Conservation (phyloP, 768 basidiomycete species). For the Flagelloscypha sp. region DNA sequence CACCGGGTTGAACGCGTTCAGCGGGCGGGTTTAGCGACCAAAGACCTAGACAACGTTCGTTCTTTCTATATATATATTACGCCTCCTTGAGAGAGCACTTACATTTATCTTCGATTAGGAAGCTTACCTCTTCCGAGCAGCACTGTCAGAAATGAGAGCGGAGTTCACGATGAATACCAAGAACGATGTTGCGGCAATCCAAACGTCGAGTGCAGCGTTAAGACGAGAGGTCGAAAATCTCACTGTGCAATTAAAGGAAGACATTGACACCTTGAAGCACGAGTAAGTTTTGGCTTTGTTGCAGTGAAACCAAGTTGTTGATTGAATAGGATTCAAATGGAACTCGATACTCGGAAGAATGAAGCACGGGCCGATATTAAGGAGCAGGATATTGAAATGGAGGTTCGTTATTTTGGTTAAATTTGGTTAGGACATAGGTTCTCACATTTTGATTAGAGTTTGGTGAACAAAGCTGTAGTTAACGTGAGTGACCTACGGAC, state of each 20-base stretch:
- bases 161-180: constrained; percentile 76
- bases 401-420: constrained; percentile 36
- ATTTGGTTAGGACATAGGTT: constrained; percentile 1
- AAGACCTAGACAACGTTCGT: constrained; percentile 79
- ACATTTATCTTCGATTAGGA: constrained; percentile 41
- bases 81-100: background rate
- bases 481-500: constrained; percentile 72
- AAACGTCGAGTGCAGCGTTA: constrained; percentile 65
- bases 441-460: constrained; percentile 42
- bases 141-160: constrained; percentile 80
- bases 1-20: constrained; percentile 66
- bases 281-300: constrained; percentile 51
- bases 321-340: constrained; percentile 80
- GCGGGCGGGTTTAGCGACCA: constrained; percentile 60
- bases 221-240: constrained; percentile 81
- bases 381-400: constrained; percentile 74
- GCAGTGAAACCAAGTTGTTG: constrained; percentile 1
- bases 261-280: constrained; percentile 80
- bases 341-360: constrained; percentile 87
- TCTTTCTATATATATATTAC: constrained; percentile 1
- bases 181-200: constrained; percentile 79
- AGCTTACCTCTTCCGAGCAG: constrained; percentile 93
- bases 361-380: constrained; percentile 83
- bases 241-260: constrained; percentile 90
- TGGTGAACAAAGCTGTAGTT: constrained; percentile 69